Evolutionary conservation across 441 rosid genomes (phyloP), one percentile per base, ranked within the genome.

Genomic region (Bruguiera hainesii): DNA sequence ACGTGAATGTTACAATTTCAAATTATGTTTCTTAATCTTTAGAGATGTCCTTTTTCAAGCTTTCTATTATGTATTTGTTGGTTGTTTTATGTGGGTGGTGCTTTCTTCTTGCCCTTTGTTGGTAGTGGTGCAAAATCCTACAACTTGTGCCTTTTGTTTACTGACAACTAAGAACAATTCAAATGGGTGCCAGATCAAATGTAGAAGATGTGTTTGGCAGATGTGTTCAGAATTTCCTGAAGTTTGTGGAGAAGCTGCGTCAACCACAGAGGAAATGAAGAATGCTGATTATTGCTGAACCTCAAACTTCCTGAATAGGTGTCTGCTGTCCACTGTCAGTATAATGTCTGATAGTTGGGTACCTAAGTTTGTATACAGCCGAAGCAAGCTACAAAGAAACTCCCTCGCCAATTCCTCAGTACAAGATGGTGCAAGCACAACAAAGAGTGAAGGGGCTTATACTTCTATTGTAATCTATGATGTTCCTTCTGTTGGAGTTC

Each of bases 151-250:
- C 9, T 39, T 39, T 13, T 13, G 18, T 39, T 39, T 11, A 39
- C 16, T 39, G 48, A 39, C 48, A 39, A 39, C 16, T 11, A 39
- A 39, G 18, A 39, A 11, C 48, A 39, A 39, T 11, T 10, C 13
- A 4, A 39, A 39, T 11, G 48, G 48, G 48, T 8, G 9, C 48
- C 48, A 39, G 13, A 11, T 11, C 48, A 11, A 39, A 39, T 39
- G 48, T 39, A 39, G 48, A 13, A 39, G 16, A 39, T 39, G 16
- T 39, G 16, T 39, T 39, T 39, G 48, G 18, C 48, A 39, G 79
- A 86, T 87, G 89, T 83, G 74, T 79, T 79, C 72, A 57, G 80
- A 79, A 81, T 75, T 67, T 71, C 71, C 76, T 60, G 77, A 77
- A 60, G 78, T 81, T 76, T 76, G 79, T 69, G 65, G 58, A 71